phyloP scores from a whole-genome alignment of 257 asterid genomes.

The Penstemon eatonii region DNA sequence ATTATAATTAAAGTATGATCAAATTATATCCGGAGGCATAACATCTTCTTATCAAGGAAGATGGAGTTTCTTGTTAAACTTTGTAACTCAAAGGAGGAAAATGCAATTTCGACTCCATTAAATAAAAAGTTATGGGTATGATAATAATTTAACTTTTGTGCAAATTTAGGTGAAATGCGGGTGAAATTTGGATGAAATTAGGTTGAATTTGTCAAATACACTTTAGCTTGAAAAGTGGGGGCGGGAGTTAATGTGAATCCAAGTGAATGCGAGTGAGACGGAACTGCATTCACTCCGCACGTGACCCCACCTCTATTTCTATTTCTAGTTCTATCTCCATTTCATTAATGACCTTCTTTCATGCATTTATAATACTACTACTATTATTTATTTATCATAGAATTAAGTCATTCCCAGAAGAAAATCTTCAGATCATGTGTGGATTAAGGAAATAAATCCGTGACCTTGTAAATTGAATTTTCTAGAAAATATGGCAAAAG shows the following conservation, averaged over 20 bases:
- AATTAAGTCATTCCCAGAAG: too few relatives aligned
- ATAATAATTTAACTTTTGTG: conserved; percentile 24
- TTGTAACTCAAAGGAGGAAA: conserved; percentile 5
- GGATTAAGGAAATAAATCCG: too few relatives aligned
- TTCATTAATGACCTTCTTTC: too few relatives aligned
- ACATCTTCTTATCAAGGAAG: not conserved
- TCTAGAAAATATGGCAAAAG: too few relatives aligned
- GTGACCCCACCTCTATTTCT: conserved; percentile 24
- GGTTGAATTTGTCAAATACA: conserved; percentile 25
- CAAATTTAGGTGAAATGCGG: conserved; percentile 37
- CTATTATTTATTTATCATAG: too few relatives aligned
- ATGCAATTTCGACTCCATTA: conserved; percentile 20
- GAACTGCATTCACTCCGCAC: conserved; percentile 33
- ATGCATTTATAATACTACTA: too few relatives aligned
- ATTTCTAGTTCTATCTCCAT: not conserved
- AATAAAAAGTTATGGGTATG: conserved; percentile 15
- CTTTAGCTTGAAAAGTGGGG: conserved; percentile 29
- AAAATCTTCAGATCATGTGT: too few relatives aligned
- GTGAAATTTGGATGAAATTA: conserved; percentile 43
- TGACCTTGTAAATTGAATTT: too few relatives aligned
- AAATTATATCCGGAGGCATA: too few relatives aligned
- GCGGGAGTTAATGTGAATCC: conserved; percentile 33
- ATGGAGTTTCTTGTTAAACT: not conserved
- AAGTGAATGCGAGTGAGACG: conserved; percentile 32
- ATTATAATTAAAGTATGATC: too few relatives aligned